Percentiles rank a stretch among this genome's conserved stretches.
These are phyloP conservation scores for Cyclospora cayetanensis DNA, from an alignment of 169 alveolate species.

Conservation along the genomic window DNA sequence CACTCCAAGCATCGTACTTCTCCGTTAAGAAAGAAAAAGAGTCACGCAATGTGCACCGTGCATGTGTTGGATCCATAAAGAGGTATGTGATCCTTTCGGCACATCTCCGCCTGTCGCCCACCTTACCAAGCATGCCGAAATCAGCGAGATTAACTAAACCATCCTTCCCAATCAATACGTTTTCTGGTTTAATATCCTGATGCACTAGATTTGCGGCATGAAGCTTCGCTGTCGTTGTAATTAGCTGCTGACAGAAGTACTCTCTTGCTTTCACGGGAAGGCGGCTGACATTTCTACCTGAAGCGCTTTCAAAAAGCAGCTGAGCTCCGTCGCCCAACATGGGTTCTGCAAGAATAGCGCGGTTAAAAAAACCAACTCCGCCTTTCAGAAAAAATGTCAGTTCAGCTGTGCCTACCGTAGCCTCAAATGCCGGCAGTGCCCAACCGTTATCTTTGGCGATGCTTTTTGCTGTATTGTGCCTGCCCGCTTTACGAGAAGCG, in stretches of 20 bases:
- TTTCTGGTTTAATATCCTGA: conserved; percentile 17
- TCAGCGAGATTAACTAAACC: not conserved
- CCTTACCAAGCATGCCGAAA: not conserved
- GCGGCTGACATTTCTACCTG: not conserved
- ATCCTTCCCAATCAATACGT: not conserved
- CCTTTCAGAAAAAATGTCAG: not conserved
- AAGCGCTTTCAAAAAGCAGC: not conserved
- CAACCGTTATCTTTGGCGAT: not conserved
- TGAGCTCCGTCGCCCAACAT: not conserved
- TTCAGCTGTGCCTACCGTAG: not conserved
- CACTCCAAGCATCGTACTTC: not conserved
- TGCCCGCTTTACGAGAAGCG: too few species aligned
- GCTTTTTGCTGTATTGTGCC: not conserved
- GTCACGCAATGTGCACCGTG: not conserved
- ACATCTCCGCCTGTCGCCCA: not conserved
- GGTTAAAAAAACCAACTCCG: not conserved
- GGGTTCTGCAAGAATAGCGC: not conserved
- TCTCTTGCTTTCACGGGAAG: not conserved
- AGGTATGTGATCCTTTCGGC: not conserved
- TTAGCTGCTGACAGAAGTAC: not conserved
- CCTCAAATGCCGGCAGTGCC: not conserved
- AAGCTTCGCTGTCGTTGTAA: not conserved
- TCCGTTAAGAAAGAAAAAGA: too few species aligned
- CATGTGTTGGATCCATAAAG: conserved; percentile 5
- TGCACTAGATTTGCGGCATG: not conserved